Percentiles rank a stretch among this genome's conserved stretches.
Conservation (phyloP, 2,329 filamentous ascomycete genomes). For the Myriosclerotinia curreyana region DNA sequence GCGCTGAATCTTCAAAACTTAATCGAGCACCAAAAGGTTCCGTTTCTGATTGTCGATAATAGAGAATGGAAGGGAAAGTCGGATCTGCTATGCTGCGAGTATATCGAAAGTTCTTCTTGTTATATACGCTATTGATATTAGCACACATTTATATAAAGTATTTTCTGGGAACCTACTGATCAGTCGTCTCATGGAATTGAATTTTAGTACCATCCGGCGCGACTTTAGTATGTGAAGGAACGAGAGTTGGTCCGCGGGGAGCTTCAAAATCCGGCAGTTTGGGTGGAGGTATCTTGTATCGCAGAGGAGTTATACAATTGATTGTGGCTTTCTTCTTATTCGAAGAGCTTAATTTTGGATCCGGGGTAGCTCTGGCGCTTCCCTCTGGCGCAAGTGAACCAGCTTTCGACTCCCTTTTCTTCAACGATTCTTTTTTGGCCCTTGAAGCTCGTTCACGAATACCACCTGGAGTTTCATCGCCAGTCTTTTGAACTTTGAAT, state of each 20-base stretch:
- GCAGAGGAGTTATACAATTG: constrained; percentile 49
- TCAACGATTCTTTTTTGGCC: constrained; percentile 63
- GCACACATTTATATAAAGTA: constrained; percentile 6
- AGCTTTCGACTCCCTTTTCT: constrained; percentile 63
- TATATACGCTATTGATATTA: constrained; percentile 50
- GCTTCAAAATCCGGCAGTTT: constrained; percentile 60
- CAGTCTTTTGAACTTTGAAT: constrained; percentile 46
- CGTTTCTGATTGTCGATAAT: constrained; percentile 85
- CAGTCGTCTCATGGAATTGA: constrained; percentile 61
- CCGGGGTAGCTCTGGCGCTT: constrained; percentile 55
- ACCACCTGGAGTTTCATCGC: constrained; percentile 33
- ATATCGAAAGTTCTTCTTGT: constrained; percentile 78
- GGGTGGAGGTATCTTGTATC: constrained; percentile 63
- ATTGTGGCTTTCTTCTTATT: constrained; percentile 41
- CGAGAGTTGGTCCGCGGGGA: constrained; percentile 56
- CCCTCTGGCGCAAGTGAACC: constrained; percentile 45
- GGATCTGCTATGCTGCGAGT: constrained; percentile 88
- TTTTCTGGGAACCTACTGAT: constrained; percentile 51
- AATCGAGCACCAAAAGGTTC: constrained; percentile 80
- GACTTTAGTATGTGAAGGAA: constrained; percentile 52
- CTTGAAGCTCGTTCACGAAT: constrained; percentile 42
- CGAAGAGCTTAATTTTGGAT: constrained; percentile 45
- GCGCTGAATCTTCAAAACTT: constrained; percentile 88
- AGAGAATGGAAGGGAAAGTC: constrained; percentile 78
- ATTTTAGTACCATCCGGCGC: constrained; percentile 50